phyloP scores from a whole-genome alignment of 805 yeast genomes.

The Ascoidea asiatica region DNA sequence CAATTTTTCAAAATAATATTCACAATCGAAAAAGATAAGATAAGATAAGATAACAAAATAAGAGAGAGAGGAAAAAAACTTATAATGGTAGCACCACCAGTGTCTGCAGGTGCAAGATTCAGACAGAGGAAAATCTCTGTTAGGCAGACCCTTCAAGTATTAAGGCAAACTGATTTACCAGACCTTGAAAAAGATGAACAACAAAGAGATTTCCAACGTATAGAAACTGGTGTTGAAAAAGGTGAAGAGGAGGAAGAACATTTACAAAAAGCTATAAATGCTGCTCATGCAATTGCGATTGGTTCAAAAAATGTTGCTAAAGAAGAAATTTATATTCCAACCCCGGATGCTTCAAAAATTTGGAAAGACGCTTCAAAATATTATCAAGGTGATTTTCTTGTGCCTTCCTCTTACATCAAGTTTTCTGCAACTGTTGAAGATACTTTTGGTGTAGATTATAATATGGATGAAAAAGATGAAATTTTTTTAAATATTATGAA shows the following conservation, averaged over 20 bases:
- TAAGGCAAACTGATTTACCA: conserved; percentile 69
- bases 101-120: conserved; percentile 41
- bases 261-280: conserved; percentile 81
- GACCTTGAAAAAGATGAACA: conserved; percentile 60
- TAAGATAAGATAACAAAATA: no score
- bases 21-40: no score
- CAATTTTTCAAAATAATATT: no score
- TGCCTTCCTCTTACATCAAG: conserved; percentile 72
- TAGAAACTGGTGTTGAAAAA: conserved; percentile 97
- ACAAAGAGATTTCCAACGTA: conserved; percentile 76
- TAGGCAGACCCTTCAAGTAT: conserved; percentile 71
- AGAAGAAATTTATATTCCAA: conserved; percentile 61
- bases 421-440: conserved; percentile 96
- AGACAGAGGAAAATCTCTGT: conserved; percentile 92
- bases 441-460: conserved; percentile 72
- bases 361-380: conserved; percentile 71
- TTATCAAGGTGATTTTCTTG: conserved; percentile 52
- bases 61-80: no score
- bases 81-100: conserved; percentile 9
- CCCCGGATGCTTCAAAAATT: conserved; percentile 82
- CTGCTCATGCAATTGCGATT: conserved; percentile 46
- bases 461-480: conserved; percentile 84
- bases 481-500: conserved; percentile 38
- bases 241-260: conserved; percentile 96
- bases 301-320: conserved; percentile 21